A percentile compares a stretch with the other conserved stretches of the same genome.
Evolutionary conservation across 805 yeast genomes (phyloP).

Genomic region (Pichia sporocuriosa): DNA sequence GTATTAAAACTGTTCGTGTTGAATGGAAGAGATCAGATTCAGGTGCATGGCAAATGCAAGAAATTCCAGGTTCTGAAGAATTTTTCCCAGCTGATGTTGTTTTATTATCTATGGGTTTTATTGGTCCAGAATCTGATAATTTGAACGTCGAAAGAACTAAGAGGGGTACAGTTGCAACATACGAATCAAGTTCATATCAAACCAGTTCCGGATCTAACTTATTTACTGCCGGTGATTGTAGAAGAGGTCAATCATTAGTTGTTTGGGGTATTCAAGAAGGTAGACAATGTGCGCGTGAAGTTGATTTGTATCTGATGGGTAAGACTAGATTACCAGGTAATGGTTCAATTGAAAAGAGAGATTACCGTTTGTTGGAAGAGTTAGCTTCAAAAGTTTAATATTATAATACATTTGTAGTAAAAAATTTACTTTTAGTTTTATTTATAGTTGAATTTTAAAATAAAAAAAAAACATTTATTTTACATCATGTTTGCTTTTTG

Average conservation of each 20-base stretch:
- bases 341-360: constrained; percentile 86
- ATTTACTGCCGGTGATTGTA: constrained; percentile 97
- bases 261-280: constrained; percentile 99
- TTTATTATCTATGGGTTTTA: constrained; percentile 91
- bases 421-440: too few relatives aligned
- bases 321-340: constrained; percentile 82
- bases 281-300: constrained; percentile 95
- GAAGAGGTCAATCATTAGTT: constrained; percentile 96
- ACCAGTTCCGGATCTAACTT: constrained; percentile 58
- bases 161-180: constrained; percentile 77
- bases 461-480: constrained; percentile 60
- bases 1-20: constrained; percentile 92
- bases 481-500: too few relatives aligned
- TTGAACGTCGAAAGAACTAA: constrained; percentile 62
- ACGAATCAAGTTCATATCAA: constrained; percentile 56
- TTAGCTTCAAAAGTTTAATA: constrained; percentile 52
- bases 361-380: constrained; percentile 69
- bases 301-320: constrained; percentile 75
- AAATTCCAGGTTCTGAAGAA: constrained; percentile 91
- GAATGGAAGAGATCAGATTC: constrained; percentile 95
- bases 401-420: background rate
- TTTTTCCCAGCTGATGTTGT: constrained; percentile 93
- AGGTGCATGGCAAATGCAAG: constrained; percentile 99
- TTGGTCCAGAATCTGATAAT: constrained; percentile 88
- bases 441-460: constrained; percentile 27